A percentile compares a stretch with the other conserved stretches of the same genome.
Conservation (phyloP, 768 basidiomycete species). For the Lactarius sanguifluus region DNA sequence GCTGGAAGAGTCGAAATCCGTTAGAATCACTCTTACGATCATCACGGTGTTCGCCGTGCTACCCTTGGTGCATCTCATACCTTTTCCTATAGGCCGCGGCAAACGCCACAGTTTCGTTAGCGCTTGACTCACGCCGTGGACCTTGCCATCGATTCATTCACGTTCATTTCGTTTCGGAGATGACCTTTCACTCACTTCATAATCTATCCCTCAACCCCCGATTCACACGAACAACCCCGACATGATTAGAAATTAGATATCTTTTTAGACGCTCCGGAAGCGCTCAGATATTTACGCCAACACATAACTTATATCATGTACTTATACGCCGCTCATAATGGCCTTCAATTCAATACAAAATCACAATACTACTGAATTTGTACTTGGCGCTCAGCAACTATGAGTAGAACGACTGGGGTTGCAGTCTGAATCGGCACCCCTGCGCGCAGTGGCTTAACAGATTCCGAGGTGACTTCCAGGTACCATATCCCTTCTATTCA, state of each 20-base stretch:
- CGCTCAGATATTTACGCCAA: not conserved
- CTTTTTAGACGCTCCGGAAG: conserved; percentile 4
- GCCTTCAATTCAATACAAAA: not conserved
- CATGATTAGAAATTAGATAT: not conserved
- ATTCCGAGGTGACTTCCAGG: not conserved
- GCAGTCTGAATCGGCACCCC: not conserved
- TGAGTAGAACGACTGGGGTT: not conserved
- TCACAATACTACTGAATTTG: not conserved
- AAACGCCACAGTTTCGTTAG: not conserved
- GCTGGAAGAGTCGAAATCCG: conserved; percentile 23
- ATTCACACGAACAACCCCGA: not conserved
- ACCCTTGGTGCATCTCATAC: conserved; percentile 20
- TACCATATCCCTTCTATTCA: not conserved
- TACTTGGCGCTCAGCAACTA: not conserved
- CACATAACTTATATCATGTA: not conserved
- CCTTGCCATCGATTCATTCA: not conserved
- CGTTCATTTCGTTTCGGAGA: not conserved
- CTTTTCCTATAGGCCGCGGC: not conserved
- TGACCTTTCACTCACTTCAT: not conserved
- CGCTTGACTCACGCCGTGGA: conserved; percentile 1
- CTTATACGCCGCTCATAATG: not conserved
- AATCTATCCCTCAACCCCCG: not conserved
- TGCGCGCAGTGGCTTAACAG: not conserved
- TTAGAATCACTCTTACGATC: conserved; percentile 20
- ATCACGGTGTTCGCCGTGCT: conserved; percentile 15